phyloP scores from a whole-genome alignment of 2,329 filamentous ascomycete species.

The Parafenestella ontariensis region DNA sequence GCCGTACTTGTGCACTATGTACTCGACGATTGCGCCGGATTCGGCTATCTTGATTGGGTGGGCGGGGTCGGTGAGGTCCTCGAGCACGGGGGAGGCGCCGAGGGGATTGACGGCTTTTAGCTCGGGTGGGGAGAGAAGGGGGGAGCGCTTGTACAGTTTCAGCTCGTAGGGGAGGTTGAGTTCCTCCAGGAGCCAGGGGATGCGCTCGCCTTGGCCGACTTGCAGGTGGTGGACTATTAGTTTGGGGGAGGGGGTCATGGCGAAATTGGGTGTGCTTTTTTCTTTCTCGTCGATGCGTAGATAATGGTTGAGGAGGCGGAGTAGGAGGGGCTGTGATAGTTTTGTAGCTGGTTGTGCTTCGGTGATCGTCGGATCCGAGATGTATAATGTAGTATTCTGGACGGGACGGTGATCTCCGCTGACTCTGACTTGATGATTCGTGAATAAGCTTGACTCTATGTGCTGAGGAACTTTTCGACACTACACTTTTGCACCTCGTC shows the following conservation, averaged over 20 bases:
- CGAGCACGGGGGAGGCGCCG: constrained; percentile 66
- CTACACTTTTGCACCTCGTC: background rate
- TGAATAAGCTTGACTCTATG: background rate
- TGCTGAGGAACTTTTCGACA: background rate
- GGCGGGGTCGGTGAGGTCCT: constrained; percentile 56
- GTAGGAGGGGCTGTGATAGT: background rate
- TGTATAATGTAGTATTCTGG: too few species aligned
- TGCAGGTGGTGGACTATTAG: constrained; percentile 49
- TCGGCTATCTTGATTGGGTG: constrained; percentile 64
- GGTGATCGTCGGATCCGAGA: constrained; percentile 14
- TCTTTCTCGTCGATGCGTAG: too few species aligned
- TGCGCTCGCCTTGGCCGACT: constrained; percentile 67
- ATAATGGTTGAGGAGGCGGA: too few species aligned
- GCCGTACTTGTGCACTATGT: constrained; percentile 63
- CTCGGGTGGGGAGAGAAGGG: constrained; percentile 50
- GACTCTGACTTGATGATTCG: constrained; percentile 5
- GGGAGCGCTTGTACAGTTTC: constrained; percentile 55
- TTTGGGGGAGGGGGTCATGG: constrained; percentile 20
- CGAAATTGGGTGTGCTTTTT: too few species aligned
- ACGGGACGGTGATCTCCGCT: constrained; percentile 6
- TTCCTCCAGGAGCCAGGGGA: constrained; percentile 71
- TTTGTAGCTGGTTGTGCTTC: constrained; percentile 3
- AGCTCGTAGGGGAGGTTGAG: constrained; percentile 63
- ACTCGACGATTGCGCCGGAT: constrained; percentile 66
- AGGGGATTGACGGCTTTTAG: constrained; percentile 48